Base-by-base conservation (phyloP, 2,329 filamentous ascomycete genomes). In the Cordyceps javanica region DNA sequence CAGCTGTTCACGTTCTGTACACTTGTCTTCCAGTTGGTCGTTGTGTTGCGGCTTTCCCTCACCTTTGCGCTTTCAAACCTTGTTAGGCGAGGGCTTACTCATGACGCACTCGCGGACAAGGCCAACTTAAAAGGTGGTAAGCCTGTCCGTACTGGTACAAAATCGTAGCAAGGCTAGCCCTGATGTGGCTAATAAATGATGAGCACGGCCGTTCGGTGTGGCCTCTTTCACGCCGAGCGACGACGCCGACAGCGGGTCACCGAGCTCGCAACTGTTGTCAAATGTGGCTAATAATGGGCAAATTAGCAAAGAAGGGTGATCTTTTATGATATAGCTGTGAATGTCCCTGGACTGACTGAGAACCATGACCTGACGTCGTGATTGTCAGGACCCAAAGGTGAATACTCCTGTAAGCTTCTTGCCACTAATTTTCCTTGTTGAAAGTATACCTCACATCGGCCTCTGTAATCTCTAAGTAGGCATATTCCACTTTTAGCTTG, bases 111-210 rank as follows among this genome's bases (percentile, higher is more conserved):
- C n/a, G n/a, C n/a, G n/a, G n/a, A n/a, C n/a, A n/a, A n/a, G n/a
- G n/a, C n/a, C n/a, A n/a, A n/a, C n/a, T n/a, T n/a, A n/a, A n/a
- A n/a, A n/a, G n/a, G n/a, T n/a, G n/a, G n/a, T n/a, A n/a, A n/a
- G n/a, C n/a, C n/a, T n/a, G n/a, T n/a, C n/a, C 50, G 38, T 53
- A 41, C 34, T 52, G 28, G 49, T 52, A 44, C 42, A 34, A 14
- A 38, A 42, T 44, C 19, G 34, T 41, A n/a, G 16, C 10, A 36
- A 36, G 16, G n/a, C 34, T 32, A 6, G 30, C 10, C 49, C 25
- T 3, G 19, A 38, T 19, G 3, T 39, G 49, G 49, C n/a, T 14
- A 50, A 50, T 7, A 26, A n/a, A 36, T 19, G 19, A 25, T 23
- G 48, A 34, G 28, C 19, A 44, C 36, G 34, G 21, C 52, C 30